Percentiles rank a stretch among this genome's conserved stretches.
Evolutionary conservation across 192 early-diverging fungal genomes (phyloP).

Genomic region (Lobosporangium transversale): DNA sequence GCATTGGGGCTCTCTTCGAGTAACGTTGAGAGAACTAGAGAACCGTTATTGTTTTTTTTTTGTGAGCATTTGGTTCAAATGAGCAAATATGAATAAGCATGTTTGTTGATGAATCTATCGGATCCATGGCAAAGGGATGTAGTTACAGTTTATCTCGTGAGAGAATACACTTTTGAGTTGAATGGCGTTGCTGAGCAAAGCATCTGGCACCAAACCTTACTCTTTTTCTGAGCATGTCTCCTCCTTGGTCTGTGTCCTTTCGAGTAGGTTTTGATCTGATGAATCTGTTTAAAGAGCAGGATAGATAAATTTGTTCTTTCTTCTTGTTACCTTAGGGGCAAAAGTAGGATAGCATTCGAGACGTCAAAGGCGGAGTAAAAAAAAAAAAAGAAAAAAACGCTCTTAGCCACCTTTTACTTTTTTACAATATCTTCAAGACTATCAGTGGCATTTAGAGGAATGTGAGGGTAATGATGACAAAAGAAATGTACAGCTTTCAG

Average conservation of each 20-base stretch:
- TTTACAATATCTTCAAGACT: background rate
- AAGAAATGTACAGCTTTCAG: background rate
- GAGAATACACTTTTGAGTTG: no score
- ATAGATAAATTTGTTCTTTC: background rate
- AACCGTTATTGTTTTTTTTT: background rate
- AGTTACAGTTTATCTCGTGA: conserved; percentile 24
- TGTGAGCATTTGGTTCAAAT: conserved; percentile 4
- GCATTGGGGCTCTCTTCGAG: background rate
- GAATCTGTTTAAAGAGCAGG: background rate
- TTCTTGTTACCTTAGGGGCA: background rate
- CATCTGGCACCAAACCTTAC: no score
- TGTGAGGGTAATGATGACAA: background rate
- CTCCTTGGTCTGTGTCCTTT: conserved; percentile 15
- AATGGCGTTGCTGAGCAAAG: no score
- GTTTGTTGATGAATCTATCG: no score
- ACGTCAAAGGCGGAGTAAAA: no score
- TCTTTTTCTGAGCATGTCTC: conserved; percentile 13
- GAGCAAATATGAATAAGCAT: conserved; percentile 17
- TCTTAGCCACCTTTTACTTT: background rate
- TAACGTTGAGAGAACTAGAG: background rate
- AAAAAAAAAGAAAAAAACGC: background rate
- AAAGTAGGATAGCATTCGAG: background rate
- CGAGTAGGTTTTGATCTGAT: background rate
- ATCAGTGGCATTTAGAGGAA: no score
- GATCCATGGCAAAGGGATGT: no score